These are phyloP conservation scores for Penicillium concentricum DNA, from an alignment of 2,329 filamentous ascomycete genomes.

Conservation along the genomic window DNA sequence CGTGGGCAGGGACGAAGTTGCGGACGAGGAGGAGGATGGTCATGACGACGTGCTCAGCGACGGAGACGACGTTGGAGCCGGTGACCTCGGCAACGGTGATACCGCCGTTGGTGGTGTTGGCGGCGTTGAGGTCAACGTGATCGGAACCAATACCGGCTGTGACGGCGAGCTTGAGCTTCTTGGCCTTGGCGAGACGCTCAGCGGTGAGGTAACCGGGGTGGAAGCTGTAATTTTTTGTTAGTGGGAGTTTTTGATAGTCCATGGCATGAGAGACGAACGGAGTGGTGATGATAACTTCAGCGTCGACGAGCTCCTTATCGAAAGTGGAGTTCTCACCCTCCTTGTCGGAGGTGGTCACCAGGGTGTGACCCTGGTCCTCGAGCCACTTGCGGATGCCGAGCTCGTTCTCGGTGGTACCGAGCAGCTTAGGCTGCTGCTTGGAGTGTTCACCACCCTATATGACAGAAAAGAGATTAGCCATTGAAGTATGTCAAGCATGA, in stretches of 20 bases:
- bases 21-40: conserved; percentile 93
- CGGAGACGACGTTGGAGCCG: conserved; percentile 96
- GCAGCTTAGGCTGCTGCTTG: conserved; percentile 79
- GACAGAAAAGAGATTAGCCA: conserved; percentile 4
- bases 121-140: conserved; percentile 94
- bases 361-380: conserved; percentile 92
- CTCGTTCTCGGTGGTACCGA: conserved; percentile 98
- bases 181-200: conserved; percentile 93
- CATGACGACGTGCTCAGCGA: conserved; percentile 99
- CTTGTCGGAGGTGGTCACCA: conserved; percentile 97
- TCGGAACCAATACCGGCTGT: conserved; percentile 98
- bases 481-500: neutral
- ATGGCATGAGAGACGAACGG: conserved; percentile 46
- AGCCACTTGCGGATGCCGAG: conserved; percentile 97
- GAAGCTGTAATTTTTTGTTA: conserved; percentile 55
- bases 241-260: neutral
- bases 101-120: conserved; percentile 97
- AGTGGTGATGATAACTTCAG: conserved; percentile 98
- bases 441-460: conserved; percentile 74
- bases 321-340: conserved; percentile 91
- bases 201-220: conserved; percentile 97
- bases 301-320: conserved; percentile 92
- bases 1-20: conserved; percentile 98
- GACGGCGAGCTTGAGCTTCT: conserved; percentile 97
- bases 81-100: conserved; percentile 97